Conservation (phyloP, 176 grass and related monocot species). For the Guadua angustifolia region DNA sequence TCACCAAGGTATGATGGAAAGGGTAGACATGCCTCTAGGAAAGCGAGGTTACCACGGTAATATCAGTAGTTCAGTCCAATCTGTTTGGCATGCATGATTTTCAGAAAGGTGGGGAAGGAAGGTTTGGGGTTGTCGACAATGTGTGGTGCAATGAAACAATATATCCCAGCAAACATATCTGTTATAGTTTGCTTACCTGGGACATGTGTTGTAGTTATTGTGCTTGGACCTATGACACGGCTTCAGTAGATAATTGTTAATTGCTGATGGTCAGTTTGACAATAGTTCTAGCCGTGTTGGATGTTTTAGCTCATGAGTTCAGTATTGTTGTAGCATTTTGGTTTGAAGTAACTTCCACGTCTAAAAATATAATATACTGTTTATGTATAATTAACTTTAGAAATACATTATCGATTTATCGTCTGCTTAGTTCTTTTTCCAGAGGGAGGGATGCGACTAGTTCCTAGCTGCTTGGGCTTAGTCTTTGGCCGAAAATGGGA, state of each 20-base stretch:
- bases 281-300: not conserved
- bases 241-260: constrained; percentile 21
- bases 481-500: not conserved
- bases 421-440: not conserved
- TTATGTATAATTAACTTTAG: not conserved
- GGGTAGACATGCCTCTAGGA: constrained; percentile 33
- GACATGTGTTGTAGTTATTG: constrained; percentile 30
- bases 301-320: not conserved
- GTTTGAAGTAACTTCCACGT: not conserved
- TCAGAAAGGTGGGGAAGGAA: not conserved
- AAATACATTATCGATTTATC: not conserved
- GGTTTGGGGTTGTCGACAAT: constrained; percentile 7
- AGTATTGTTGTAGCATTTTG: not conserved
- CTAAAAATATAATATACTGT: not conserved
- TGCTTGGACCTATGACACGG: constrained; percentile 23
- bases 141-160: not conserved
- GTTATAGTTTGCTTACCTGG: not conserved
- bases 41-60: constrained; percentile 11
- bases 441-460: not conserved
- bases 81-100: not conserved
- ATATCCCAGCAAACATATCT: not conserved
- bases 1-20: constrained; percentile 36
- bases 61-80: constrained; percentile 7
- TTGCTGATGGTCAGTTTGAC: not conserved
- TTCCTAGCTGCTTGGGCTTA: not conserved